Percentiles rank a stretch among this genome's conserved stretches.
These are phyloP conservation scores for Aspergillus viridinutans DNA, from an alignment of 2,329 filamentous ascomycete species.

Conservation along the genomic window DNA sequence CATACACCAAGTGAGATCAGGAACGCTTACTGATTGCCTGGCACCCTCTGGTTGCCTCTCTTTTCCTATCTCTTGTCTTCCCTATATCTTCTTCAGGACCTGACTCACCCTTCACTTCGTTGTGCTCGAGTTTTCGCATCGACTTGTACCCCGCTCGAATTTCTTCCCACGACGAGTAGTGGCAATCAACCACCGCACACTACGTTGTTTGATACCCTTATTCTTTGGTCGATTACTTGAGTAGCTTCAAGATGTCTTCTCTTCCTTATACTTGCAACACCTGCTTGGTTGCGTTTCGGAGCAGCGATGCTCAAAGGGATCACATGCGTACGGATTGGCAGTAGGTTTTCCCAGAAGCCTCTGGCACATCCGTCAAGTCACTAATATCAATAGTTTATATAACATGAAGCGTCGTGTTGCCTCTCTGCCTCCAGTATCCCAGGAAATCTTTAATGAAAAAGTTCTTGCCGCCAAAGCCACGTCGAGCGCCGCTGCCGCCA, in stretches of 20 bases:
- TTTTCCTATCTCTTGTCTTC: not conserved
- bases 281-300: slow-evolving; percentile 93
- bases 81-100: not conserved
- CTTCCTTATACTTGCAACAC: slow-evolving; percentile 98
- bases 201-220: slow-evolving; percentile 7
- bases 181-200: slow-evolving; percentile 27
- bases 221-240: slow-evolving; percentile 19
- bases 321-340: slow-evolving; percentile 99
- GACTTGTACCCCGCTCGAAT: slow-evolving; percentile 16
- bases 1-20: not conserved
- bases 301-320: slow-evolving; percentile 83
- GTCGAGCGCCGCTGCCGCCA: slow-evolving; percentile 77
- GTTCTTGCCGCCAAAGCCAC: slow-evolving; percentile 85
- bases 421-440: slow-evolving; percentile 81
- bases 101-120: not conserved
- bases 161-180: not conserved
- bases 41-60: not conserved
- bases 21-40: not conserved
- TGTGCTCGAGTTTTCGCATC: not conserved
- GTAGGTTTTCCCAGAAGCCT: slow-evolving; percentile 51
- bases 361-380: not conserved
- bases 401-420: slow-evolving; percentile 94
- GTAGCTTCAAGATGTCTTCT: slow-evolving; percentile 42
- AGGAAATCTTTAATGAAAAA: slow-evolving; percentile 92
- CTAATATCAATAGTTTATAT: slow-evolving; percentile 63